phyloP scores from a whole-genome alignment of 2,329 filamentous ascomycete species.

The Penicillium sp. region DNA sequence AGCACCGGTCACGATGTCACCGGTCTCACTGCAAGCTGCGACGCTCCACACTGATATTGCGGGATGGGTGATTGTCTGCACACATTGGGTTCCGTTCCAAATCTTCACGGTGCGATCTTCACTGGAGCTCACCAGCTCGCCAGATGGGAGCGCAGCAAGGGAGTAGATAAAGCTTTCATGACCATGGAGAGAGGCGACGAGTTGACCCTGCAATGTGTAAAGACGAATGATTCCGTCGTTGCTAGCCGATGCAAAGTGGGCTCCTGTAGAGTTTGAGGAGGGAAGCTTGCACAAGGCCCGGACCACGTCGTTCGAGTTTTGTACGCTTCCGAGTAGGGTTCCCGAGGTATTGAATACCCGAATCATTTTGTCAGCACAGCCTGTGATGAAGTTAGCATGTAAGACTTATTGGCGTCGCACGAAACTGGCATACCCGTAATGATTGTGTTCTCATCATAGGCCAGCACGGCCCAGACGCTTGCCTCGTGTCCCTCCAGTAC shows the following conservation, averaged over 20 bases:
- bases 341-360: constrained; percentile 72
- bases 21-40: constrained; percentile 74
- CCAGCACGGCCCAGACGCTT: constrained; percentile 88
- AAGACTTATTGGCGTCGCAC: too few species aligned
- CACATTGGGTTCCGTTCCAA: constrained; percentile 78
- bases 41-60: constrained; percentile 96
- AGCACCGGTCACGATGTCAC: constrained; percentile 90
- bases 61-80: constrained; percentile 95
- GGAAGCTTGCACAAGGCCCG: constrained; percentile 85
- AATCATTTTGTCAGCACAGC: constrained; percentile 85
- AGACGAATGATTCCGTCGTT: constrained; percentile 88
- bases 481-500: constrained; percentile 74
- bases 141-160: constrained; percentile 71
- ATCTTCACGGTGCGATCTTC: constrained; percentile 92
- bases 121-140: constrained; percentile 85
- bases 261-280: constrained; percentile 71
- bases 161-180: constrained; percentile 97
- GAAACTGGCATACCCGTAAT: constrained; percentile 60
- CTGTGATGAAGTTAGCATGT: constrained; percentile 40
- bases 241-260: constrained; percentile 90
- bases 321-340: constrained; percentile 63
- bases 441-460: constrained; percentile 74
- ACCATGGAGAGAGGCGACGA: constrained; percentile 75
- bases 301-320: constrained; percentile 77
- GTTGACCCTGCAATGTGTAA: constrained; percentile 77